These are phyloP conservation scores for Rhizopogon vulgaris DNA, from an alignment of 768 basidiomycete species.

Conservation along the genomic window DNA sequence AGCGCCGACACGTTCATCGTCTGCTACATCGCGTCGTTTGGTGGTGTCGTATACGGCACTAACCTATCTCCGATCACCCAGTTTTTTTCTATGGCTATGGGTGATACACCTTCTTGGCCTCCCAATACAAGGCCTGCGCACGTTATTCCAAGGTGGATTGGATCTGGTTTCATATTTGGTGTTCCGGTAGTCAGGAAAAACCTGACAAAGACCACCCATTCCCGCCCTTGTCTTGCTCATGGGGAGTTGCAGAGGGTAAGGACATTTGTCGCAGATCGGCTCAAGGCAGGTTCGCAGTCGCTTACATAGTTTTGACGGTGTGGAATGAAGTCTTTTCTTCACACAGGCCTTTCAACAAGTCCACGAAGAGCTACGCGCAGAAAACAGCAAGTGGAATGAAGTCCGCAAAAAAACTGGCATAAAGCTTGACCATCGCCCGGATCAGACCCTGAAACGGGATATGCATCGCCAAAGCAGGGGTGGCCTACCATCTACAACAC, in stretches of 20 bases:
- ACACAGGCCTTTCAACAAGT: background rate
- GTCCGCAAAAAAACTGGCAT: background rate
- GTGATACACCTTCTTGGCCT: slow-evolving; percentile 23
- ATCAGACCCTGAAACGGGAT: background rate
- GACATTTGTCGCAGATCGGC: background rate
- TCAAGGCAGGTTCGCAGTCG: background rate
- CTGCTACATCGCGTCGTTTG: slow-evolving; percentile 32
- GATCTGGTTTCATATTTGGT: slow-evolving; percentile 26
- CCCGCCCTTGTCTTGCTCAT: background rate
- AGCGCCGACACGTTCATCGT: slow-evolving; percentile 25
- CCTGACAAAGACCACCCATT: slow-evolving; percentile 1
- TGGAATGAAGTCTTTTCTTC: background rate
- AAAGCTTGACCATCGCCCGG: background rate
- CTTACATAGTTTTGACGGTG: background rate
- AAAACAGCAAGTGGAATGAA: background rate
- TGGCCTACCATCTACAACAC: no score
- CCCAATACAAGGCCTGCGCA: slow-evolving; percentile 19
- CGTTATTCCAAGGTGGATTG: slow-evolving; percentile 24
- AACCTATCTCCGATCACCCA: slow-evolving; percentile 21
- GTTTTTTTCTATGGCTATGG: slow-evolving; percentile 32
- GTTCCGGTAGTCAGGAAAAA: slow-evolving; percentile 22
- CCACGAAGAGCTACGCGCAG: background rate
- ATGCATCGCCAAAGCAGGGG: background rate
- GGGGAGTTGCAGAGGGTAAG: slow-evolving; percentile 8
- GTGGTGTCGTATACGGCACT: slow-evolving; percentile 16